Base-by-base conservation (phyloP, 73 alveolate species). In the Paramecium biaurelia region DNA sequence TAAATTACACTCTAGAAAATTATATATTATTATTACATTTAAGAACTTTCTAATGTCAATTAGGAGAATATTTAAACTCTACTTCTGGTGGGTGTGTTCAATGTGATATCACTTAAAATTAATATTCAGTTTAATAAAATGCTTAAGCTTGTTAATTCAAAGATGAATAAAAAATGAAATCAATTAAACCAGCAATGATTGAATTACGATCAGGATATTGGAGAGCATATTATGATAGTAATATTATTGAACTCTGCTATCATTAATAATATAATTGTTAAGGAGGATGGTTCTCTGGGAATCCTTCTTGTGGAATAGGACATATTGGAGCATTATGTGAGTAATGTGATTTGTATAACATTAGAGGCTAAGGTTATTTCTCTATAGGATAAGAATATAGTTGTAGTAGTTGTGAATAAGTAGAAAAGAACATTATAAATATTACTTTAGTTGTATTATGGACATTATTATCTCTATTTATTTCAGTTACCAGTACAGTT, bases 241-340 rank as follows among this genome's bases (percentile, higher is more conserved):
- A 67, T 15, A 11, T 30, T 26, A 6, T 67, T 7, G 84, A 30
- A 26, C 23, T 32, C 5, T 67, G 84, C 11, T 26, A 32, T 30
- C 38, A 26, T 30, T 30, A 30, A 32, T n/a, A 67, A 26, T 67
- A 67, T 26, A 30, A 67, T 67, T 67, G 84, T 26, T 67, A 30
- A n/a, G 84, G 84, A 15, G 84, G 84, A 32, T 67, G 84, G 84
- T 30, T 30, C 11, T 23, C 45, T 67, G 84, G 45, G 1, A 26
- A 67, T 24, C 49, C 20, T 7, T 32, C 45, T 1, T 67, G 84
- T 32, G 38, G n/a, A 12, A 24, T 67, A 30, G 84, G 84, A 30
- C 84, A 67, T 12, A 67, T 67, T 26, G 84, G 84, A 14, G 84
- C 84, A 5, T 24, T 67, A 67, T 67, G 84, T 23, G 84, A 67